Conservation (phyloP, 169 alveolate species). For the Cryptosporidium ubiquitum region DNA sequence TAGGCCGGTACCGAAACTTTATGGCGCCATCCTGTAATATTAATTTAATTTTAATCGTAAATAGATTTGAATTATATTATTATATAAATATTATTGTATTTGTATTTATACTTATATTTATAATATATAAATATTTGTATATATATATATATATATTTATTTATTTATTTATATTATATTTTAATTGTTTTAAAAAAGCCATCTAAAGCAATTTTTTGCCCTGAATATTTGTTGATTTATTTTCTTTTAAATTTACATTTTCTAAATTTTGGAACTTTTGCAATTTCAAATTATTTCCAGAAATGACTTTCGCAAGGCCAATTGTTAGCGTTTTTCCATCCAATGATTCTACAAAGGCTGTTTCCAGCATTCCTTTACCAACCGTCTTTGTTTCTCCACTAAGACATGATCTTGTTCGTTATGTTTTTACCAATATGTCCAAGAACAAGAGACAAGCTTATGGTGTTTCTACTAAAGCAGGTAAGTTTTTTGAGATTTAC, state of each 20-base stretch:
- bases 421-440: constrained; percentile 92
- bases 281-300: not conserved
- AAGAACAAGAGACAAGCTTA: constrained; percentile 97
- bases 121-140: no score
- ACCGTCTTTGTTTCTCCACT: constrained; percentile 95
- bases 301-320: constrained; percentile 85
- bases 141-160: no score
- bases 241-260: not conserved
- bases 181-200: not conserved
- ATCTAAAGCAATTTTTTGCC: not conserved
- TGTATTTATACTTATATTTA: no score
- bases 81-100: not conserved
- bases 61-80: not conserved
- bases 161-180: not conserved
- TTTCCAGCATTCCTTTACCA: constrained; percentile 89
- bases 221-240: not conserved
- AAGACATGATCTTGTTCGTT: constrained; percentile 96
- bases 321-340: constrained; percentile 85
- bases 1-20: not conserved
- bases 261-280: not conserved
- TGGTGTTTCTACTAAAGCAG: constrained; percentile 92
- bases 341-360: constrained; percentile 80
- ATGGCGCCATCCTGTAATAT: not conserved
- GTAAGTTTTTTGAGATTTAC: constrained; percentile 65
- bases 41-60: not conserved